These are phyloP conservation scores for Scytalidium sp. DNA, from an alignment of 2,329 filamentous ascomycete species.

Conservation along the genomic window DNA sequence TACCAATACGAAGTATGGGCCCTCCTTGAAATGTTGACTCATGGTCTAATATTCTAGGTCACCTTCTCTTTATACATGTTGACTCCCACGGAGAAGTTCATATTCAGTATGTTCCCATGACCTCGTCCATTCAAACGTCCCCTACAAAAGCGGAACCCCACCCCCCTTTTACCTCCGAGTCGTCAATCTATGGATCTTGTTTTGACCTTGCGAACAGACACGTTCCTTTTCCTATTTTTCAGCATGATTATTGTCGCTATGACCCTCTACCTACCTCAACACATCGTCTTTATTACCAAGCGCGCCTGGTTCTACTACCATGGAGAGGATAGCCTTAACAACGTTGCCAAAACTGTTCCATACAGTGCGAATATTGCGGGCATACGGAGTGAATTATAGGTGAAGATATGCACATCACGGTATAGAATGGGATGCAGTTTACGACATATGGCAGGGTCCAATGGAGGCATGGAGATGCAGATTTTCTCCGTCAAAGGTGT, in stretches of 20 bases:
- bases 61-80: slow-evolving; percentile 97
- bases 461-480: not conserved
- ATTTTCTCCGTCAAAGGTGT: not conserved
- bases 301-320: slow-evolving; percentile 94
- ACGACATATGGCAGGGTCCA: not conserved
- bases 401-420: not conserved
- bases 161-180: not conserved
- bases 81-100: slow-evolving; percentile 91
- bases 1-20: slow-evolving; percentile 78
- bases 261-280: slow-evolving; percentile 90
- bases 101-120: slow-evolving; percentile 72
- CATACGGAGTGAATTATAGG: not conserved
- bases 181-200: not conserved
- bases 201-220: slow-evolving; percentile 55
- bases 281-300: slow-evolving; percentile 76
- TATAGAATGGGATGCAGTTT: not conserved
- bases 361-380: not conserved
- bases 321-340: slow-evolving; percentile 62
- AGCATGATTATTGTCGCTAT: slow-evolving; percentile 83
- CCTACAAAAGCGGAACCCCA: too few relatives aligned
- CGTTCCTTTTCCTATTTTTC: slow-evolving; percentile 85
- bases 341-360: not conserved
- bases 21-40: not conserved
- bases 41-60: slow-evolving; percentile 53
- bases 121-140: not conserved